These are phyloP conservation scores for Conticribra weissflogii DNA, from an alignment of 108 stramenopile species.

Conservation along the genomic window DNA sequence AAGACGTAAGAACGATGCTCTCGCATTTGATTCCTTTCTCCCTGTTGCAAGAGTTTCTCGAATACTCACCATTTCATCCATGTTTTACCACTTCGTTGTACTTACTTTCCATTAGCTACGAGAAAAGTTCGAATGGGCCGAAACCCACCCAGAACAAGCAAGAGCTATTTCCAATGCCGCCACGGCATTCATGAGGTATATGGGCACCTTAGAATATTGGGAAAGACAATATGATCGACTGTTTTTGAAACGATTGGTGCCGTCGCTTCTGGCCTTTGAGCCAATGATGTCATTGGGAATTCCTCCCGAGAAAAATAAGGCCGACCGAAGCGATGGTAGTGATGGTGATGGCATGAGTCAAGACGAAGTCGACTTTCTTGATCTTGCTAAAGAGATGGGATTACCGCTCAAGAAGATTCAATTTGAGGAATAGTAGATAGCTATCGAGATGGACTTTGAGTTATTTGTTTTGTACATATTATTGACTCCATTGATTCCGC, in stretches of 20 bases:
- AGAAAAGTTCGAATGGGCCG: conserved; percentile 20
- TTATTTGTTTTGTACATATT: no score
- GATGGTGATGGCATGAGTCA: neutral
- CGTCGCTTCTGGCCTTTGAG: conserved; percentile 5
- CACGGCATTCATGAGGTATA: conserved; percentile 8
- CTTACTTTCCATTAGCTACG: no score
- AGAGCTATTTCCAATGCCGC: neutral
- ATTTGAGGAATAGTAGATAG: no score
- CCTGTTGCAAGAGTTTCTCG: no score
- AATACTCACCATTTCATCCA: no score
- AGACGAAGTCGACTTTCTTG: neutral
- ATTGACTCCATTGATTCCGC: no score
- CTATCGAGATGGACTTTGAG: no score
- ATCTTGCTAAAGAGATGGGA: neutral
- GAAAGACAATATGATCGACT: conserved; percentile 1
- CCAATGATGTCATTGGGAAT: neutral
- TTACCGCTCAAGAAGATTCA: neutral
- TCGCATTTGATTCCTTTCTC: no score
- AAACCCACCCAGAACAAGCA: conserved; percentile 10
- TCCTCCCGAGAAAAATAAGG: neutral
- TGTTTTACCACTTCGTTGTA: no score
- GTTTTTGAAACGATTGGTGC: conserved; percentile 9
- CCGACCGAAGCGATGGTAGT: neutral
- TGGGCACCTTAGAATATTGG: conserved; percentile 11
- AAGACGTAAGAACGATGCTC: conserved; percentile 15